Evolutionary conservation across 768 basidiomycete genomes (phyloP).

Genomic region (Mycena capillaripes): DNA sequence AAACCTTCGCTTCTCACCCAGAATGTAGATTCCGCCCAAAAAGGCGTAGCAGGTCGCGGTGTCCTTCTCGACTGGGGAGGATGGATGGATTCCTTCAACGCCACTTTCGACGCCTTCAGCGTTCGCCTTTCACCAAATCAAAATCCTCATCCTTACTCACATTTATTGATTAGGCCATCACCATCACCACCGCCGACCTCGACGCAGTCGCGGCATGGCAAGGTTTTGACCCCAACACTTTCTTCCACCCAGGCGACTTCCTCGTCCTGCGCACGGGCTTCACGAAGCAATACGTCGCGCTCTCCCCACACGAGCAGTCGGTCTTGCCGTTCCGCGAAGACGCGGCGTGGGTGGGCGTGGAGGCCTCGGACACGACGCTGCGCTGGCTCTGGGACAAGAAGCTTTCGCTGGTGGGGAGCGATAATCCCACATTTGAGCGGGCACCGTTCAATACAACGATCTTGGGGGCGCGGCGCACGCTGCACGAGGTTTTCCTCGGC

Average conservation of each 20-base stretch:
- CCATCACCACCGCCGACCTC: no score
- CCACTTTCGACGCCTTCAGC: conserved; percentile 12
- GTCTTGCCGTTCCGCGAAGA: conserved; percentile 19
- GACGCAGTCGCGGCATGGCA: no score
- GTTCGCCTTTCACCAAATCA: background rate
- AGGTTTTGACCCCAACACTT: no score
- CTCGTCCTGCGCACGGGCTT: conserved; percentile 32
- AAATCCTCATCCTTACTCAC: no score
- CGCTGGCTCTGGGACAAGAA: conserved; percentile 35
- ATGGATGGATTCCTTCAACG: conserved; percentile 31
- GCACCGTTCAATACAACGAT: background rate
- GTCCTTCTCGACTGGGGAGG: conserved; percentile 28
- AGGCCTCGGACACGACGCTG: conserved; percentile 23
- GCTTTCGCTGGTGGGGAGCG: conserved; percentile 22
- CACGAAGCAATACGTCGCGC: conserved; percentile 26
- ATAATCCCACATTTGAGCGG: conserved; percentile 26
- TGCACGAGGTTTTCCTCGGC: conserved; percentile 31
- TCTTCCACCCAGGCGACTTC: conserved; percentile 29
- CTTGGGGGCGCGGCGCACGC: background rate
- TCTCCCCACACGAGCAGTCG: conserved; percentile 18
- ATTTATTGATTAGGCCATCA: no score
- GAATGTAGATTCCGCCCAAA: conserved; percentile 11
- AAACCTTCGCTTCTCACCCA: background rate
- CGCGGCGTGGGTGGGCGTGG: conserved; percentile 7
- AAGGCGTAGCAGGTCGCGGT: conserved; percentile 17